Percentiles rank a stretch among this genome's conserved stretches.
Conservation (phyloP, 179 eudicot species). For the Beta lomatogona region DNA sequence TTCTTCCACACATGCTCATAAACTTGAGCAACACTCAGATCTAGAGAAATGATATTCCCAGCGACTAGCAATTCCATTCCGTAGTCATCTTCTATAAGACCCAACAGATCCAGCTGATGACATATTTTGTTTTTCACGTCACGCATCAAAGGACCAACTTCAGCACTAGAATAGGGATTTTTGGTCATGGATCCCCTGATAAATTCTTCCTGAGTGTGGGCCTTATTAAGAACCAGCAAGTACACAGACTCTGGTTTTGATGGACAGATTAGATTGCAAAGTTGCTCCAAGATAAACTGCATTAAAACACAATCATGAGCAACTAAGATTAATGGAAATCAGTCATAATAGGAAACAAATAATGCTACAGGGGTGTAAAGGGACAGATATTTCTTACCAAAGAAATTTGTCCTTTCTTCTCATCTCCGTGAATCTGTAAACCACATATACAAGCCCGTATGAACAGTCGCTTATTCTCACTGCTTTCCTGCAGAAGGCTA, state of each 20-base stretch:
- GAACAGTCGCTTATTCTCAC: conserved; percentile 89
- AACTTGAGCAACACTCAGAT: conserved; percentile 84
- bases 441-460: conserved; percentile 92
- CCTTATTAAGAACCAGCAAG: conserved; percentile 87
- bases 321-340: neutral
- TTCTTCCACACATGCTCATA: conserved; percentile 99
- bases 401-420: conserved; percentile 81
- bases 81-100: conserved; percentile 94
- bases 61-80: conserved; percentile 98
- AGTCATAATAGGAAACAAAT: neutral
- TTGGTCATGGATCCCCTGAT: conserved; percentile 99
- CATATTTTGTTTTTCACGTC: conserved; percentile 99
- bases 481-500: conserved; percentile 89
- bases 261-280: conserved; percentile 94
- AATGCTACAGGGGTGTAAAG: neutral
- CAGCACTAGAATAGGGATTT: conserved; percentile 97
- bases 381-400: conserved; percentile 58
- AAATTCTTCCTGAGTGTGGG: conserved; percentile 99
- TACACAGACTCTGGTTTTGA: conserved; percentile 95
- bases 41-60: conserved; percentile 97
- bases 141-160: conserved; percentile 98
- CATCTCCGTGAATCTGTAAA: conserved; percentile 85
- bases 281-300: conserved; percentile 99
- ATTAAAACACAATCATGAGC: conserved; percentile 23
- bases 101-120: conserved; percentile 89